Conservation (phyloP, 805 yeast species). For the Candida endomychidarum region DNA sequence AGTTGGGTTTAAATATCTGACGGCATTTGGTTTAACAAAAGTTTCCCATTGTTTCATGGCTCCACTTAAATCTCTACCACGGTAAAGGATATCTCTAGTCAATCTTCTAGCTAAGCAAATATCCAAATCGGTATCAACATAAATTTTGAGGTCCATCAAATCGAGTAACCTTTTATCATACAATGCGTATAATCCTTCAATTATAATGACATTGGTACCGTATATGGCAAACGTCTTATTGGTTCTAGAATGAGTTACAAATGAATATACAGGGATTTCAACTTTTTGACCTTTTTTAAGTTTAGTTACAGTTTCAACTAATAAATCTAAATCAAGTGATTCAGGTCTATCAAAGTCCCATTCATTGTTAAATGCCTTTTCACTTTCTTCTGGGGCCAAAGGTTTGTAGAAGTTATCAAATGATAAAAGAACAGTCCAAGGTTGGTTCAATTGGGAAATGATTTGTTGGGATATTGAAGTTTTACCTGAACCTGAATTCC, state of each 20-base stretch:
- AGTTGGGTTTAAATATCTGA: constrained; percentile 69
- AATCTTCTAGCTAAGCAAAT: constrained; percentile 87
- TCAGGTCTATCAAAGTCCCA: constrained; percentile 86
- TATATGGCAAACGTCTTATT: constrained; percentile 71
- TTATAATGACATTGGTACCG: constrained; percentile 89
- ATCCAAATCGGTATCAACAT: constrained; percentile 92
- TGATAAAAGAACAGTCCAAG: constrained; percentile 90
- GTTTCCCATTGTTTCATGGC: constrained; percentile 86
- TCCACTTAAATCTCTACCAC: constrained; percentile 84
- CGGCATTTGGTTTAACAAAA: constrained; percentile 92
- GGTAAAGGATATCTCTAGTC: constrained; percentile 77
- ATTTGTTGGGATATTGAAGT: constrained; percentile 87
- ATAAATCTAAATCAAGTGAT: constrained; percentile 77
- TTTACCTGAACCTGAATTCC: constrained; percentile 77
- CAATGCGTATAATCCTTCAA: constrained; percentile 89
- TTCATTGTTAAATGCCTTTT: constrained; percentile 63
- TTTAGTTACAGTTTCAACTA: constrained; percentile 59
- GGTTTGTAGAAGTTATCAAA: constrained; percentile 91
- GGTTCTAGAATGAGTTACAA: constrained; percentile 65
- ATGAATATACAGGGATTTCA: constrained; percentile 54
- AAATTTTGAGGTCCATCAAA: constrained; percentile 82
- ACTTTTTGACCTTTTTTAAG: constrained; percentile 65
- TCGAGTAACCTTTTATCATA: constrained; percentile 67
- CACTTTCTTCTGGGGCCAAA: constrained; percentile 57
- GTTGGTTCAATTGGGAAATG: constrained; percentile 74